Conservation (phyloP, 2,329 filamentous ascomycete genomes). For the Pestalotiopsis sp. region DNA sequence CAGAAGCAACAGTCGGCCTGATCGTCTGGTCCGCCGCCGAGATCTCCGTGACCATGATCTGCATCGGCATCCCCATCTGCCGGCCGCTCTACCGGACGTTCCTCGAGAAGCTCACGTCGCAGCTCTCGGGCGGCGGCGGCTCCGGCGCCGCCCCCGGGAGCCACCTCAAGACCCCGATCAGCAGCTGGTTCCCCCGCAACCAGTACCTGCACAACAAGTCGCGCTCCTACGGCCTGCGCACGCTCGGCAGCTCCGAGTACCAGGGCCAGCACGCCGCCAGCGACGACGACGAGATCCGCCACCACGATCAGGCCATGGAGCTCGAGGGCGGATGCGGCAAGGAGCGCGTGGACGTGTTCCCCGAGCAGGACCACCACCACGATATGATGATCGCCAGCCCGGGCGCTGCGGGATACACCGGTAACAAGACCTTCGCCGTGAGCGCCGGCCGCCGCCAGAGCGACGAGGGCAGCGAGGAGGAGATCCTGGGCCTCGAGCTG, state of each 20-base stretch:
- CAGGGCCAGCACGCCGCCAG: not conserved
- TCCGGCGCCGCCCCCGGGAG: not conserved
- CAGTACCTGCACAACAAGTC: not conserved
- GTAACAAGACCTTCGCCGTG: not conserved
- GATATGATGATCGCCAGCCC: not conserved
- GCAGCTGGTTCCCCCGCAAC: not conserved
- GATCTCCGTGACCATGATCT: constrained; percentile 22
- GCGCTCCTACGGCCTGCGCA: not conserved
- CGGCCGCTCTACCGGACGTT: constrained; percentile 17
- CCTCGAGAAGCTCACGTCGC: constrained; percentile 10
- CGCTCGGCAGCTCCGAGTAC: not conserved
- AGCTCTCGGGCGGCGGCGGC: not conserved
- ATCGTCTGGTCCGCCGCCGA: constrained; percentile 11
- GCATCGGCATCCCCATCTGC: constrained; percentile 24
- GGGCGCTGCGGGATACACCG: not conserved
- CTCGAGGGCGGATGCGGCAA: not conserved
- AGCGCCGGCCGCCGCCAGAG: not conserved
- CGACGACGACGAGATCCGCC: not conserved
- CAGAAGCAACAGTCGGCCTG: constrained; percentile 6
- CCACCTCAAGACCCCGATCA: not conserved
- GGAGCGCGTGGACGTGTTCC: not conserved
- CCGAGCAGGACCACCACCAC: not conserved
- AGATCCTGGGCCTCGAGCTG: not conserved
- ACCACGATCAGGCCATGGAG: not conserved
- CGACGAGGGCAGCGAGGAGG: constrained; percentile 2